Base-by-base conservation (phyloP, 225 moss, liverwort and hornwort genomes). In the Pleurozium schreberi region DNA sequence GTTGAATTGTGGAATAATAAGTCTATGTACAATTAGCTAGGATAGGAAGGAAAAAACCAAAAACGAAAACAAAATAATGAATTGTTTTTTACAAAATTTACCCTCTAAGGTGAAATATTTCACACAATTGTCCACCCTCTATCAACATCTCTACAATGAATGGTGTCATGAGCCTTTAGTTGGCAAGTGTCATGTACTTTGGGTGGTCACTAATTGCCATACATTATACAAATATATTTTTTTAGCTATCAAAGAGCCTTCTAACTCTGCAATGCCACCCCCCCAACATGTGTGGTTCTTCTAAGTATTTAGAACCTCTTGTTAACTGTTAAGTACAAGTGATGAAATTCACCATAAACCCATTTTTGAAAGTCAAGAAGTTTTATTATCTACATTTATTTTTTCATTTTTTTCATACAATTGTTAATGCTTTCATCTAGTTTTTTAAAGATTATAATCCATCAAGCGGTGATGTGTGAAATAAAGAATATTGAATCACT, bases 261-360 rank as follows among this genome's bases (percentile, higher is more conserved):
- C 1, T 30, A 30, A 11, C 7, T 45, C 47, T 47, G 18, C 11
- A 45, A 45, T 30, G 30, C 45, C 47, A 11, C 2, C 18, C 7
- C 28, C 6, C 11, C 6, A 18, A 71, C 28, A 43, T 49, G 49
- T 11, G 13, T 71, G 16, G 5, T 45, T 45, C 3, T 43, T 28
- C 8, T 22, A 7, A 23, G 2, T n/a, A 68, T 67, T 45, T 73
- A 10, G 26, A 70, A 42, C 8, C 40, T 69, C 14, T 69, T 69
- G 6, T 31, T 74, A 49, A 19, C 40, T 69, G 6, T 31, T 74
- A 49, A 19, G 31, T 0, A 49, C 33, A 8, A 22, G 22, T 12
- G 4, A 75, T 21, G 2, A 75, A 34, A 50, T 52, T 8, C 13
- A 34, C 20, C 0, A 8, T 34, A 0, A 3, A 50, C 0, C 5